Conservation (phyloP, 192 early-diverging fungal species). For the Umbelopsis isabellina region DNA sequence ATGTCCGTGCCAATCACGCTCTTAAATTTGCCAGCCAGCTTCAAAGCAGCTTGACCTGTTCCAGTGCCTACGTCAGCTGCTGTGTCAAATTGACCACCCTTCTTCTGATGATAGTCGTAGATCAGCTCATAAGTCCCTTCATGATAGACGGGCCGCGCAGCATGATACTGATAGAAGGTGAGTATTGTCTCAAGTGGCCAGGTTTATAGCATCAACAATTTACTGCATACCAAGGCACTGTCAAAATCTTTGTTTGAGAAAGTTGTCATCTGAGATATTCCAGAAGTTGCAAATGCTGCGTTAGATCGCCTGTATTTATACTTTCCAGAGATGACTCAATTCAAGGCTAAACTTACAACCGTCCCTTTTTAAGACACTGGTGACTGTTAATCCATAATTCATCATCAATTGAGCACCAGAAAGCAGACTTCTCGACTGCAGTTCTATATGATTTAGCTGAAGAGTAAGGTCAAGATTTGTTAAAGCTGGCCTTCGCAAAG, state of each 20-base stretch:
- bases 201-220: not conserved
- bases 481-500: not conserved
- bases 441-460: not conserved
- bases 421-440: not conserved
- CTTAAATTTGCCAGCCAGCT: slow-evolving; percentile 47
- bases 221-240: not conserved
- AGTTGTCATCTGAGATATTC: not conserved
- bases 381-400: not conserved
- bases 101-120: slow-evolving; percentile 42
- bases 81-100: slow-evolving; percentile 38
- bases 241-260: slow-evolving; percentile 14
- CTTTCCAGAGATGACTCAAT: not conserved
- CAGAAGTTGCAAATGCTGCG: not conserved
- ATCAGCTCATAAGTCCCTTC: slow-evolving; percentile 23
- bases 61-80: slow-evolving; percentile 56
- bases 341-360: not conserved
- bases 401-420: too few species aligned
- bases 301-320: not conserved
- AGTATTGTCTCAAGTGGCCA: not conserved
- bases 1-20: slow-evolving; percentile 49
- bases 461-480: not conserved
- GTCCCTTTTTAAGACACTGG: not conserved
- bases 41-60: slow-evolving; percentile 54
- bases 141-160: slow-evolving; percentile 16
- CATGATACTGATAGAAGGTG: not conserved